These are phyloP conservation scores for Nothophaeocryptopus gaeumannii DNA, from an alignment of 2,329 filamentous ascomycete species.

Conservation along the genomic window DNA sequence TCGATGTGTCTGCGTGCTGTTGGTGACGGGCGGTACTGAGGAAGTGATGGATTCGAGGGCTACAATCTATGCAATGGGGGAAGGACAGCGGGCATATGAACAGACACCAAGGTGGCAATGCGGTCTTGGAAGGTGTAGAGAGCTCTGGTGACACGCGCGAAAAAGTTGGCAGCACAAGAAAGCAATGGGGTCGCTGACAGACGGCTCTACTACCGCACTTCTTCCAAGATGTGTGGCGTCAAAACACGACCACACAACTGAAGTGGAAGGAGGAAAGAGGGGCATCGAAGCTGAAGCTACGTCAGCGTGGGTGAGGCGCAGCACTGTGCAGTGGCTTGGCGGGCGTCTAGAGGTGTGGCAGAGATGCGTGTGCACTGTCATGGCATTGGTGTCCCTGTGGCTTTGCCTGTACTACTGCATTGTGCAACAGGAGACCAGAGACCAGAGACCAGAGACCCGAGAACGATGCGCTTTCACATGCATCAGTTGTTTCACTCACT, in stretches of 20 bases:
- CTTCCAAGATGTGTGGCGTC: neutral
- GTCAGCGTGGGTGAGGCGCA: conserved; percentile 1
- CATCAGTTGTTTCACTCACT: too few relatives aligned
- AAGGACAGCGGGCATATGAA: neutral
- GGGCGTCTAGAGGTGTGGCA: neutral
- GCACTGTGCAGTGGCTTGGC: conserved; percentile 5
- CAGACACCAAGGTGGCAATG: neutral
- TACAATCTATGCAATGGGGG: neutral
- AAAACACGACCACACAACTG: too few relatives aligned
- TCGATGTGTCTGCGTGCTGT: neutral
- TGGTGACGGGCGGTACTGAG: neutral
- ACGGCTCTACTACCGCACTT: neutral
- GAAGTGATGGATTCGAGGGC: neutral
- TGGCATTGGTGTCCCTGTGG: too few relatives aligned
- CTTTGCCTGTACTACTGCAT: too few relatives aligned
- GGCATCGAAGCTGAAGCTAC: conserved; percentile 1
- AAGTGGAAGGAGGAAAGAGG: neutral
- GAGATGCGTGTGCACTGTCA: too few relatives aligned
- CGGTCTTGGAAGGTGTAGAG: too few relatives aligned
- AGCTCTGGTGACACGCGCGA: too few relatives aligned
- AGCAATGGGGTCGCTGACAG: neutral
- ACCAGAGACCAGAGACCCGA: too few relatives aligned
- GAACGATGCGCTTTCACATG: too few relatives aligned
- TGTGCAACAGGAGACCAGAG: too few relatives aligned
- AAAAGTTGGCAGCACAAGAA: conserved; percentile 5